phyloP scores from a whole-genome alignment of 495 filamentous ascomycete genomes.

The Penicillium dipodomyicola region DNA sequence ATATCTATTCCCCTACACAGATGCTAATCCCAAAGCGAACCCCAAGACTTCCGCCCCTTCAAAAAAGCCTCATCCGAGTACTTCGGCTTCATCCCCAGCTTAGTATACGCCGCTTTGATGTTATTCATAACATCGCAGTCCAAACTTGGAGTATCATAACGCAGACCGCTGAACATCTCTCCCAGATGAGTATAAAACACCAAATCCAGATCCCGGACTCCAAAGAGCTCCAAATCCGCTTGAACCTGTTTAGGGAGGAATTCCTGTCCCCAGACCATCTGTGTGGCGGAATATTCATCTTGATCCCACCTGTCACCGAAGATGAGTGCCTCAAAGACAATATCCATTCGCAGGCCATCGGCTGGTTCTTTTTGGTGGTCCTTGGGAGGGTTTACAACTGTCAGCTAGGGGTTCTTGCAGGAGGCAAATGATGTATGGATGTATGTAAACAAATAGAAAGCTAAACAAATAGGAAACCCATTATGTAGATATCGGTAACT shows the following conservation, averaged over 20 bases:
- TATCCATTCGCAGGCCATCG: slow-evolving; percentile 1
- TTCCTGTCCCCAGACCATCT: neutral
- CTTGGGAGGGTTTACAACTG: neutral
- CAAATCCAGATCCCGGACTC: neutral
- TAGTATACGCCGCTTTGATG: neutral
- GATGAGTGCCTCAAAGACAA: neutral
- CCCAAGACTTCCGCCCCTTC: neutral
- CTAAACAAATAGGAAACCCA: neutral
- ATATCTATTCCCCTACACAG: neutral
- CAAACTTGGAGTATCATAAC: neutral
- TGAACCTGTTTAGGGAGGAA: neutral
- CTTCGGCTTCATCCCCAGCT: neutral
- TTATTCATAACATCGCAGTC: neutral
- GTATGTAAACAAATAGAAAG: neutral
- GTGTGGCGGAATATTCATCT: neutral
- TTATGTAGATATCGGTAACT: neutral
- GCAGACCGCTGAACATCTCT: neutral
- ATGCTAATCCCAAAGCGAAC: neutral
- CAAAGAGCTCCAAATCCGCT: neutral
- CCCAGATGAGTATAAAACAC: neutral
- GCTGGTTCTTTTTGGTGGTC: neutral
- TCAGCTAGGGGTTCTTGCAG: neutral
- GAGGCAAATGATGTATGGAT: neutral
- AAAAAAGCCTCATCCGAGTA: neutral
- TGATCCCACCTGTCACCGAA: slow-evolving; percentile 5